Evolutionary conservation across 495 filamentous ascomycete species (phyloP).

Genomic region (Penicillium coprophilum): DNA sequence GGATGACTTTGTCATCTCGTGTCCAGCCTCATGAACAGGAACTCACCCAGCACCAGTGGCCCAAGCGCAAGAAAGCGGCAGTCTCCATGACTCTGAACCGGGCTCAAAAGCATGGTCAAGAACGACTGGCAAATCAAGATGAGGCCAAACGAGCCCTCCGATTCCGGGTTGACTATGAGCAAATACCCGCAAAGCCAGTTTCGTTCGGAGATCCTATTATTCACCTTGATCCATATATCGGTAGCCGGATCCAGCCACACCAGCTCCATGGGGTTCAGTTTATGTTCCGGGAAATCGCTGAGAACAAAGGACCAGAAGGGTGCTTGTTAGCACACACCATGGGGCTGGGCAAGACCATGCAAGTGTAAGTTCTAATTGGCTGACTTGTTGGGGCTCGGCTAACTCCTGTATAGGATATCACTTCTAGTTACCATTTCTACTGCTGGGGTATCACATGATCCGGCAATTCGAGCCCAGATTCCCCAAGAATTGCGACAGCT

Average conservation of each 20-base stretch:
- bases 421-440: conserved; percentile 71
- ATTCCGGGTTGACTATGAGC: conserved; percentile 32
- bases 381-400: neutral
- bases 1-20: neutral
- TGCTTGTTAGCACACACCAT: conserved; percentile 89
- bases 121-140: conserved; percentile 48
- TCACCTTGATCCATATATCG: conserved; percentile 50
- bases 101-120: conserved; percentile 42
- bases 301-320: conserved; percentile 58
- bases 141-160: conserved; percentile 38
- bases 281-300: conserved; percentile 82
- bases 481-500: conserved; percentile 60
- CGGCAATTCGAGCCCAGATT: conserved; percentile 60
- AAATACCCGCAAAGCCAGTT: conserved; percentile 52
- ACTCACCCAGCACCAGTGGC: neutral
- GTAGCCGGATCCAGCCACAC: conserved; percentile 54
- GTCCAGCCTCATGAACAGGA: neutral
- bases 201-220: conserved; percentile 67
- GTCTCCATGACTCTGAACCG: conserved; percentile 37
- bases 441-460: conserved; percentile 59
- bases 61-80: neutral
- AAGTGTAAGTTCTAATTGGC: conserved; percentile 54
- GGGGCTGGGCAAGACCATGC: conserved; percentile 94
- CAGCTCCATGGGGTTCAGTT: conserved; percentile 76
- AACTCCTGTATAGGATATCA: conserved; percentile 53